Evolutionary conservation across 495 filamentous ascomycete species (phyloP), one percentile per base, ranked within the genome.

Genomic region (Podospora fimiseda): DNA sequence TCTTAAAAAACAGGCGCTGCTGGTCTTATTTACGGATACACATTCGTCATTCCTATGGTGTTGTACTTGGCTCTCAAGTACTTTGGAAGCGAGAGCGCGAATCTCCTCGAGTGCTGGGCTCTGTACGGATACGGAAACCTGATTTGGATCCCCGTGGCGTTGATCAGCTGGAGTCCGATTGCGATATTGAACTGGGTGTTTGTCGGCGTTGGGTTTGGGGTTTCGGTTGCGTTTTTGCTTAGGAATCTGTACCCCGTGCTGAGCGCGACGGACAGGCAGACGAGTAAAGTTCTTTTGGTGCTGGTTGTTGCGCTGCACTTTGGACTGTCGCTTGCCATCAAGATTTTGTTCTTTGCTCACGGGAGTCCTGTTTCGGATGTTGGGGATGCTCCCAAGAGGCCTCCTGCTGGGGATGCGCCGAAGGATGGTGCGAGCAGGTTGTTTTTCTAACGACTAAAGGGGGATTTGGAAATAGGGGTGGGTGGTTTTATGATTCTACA

Each of bases 71-170:
- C 85, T 52, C 76, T 98, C 58, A 89, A 85, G 55, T 98, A 94
- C 87, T 97, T 94, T 69, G 92, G 93, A 21, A 84, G 81, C 56
- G 86, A 89, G 68, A 86, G 83, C 58, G 91, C 90, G 13, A 94
- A 89, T 61, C 72, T 98, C 46, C 79, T 98, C 51, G 93, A 98
- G 74, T 93, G 88, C 74, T 88, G 87, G 85, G 84, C 89, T 37
- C 70, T 98, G 33, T 98, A 97, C 69, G 93, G 93, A 11, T 98
- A 98, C 71, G 79, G 84, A 23, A 98, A 97, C 72, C 71, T 97
- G 60, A 86, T 96, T 48, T 98, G 93, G 93, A 89, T 98, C 60
- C 89, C 85, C 1, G 92, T 98, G 40, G 94, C 93, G 19, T 73
- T 96, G 50, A 87, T 96, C 51, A 86, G 84, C 66, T 95, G 89